Percentiles rank a stretch among this genome's conserved stretches.
These are phyloP conservation scores for Dactylellina sp. DNA, from an alignment of 2,329 filamentous ascomycete species.

Conservation along the genomic window DNA sequence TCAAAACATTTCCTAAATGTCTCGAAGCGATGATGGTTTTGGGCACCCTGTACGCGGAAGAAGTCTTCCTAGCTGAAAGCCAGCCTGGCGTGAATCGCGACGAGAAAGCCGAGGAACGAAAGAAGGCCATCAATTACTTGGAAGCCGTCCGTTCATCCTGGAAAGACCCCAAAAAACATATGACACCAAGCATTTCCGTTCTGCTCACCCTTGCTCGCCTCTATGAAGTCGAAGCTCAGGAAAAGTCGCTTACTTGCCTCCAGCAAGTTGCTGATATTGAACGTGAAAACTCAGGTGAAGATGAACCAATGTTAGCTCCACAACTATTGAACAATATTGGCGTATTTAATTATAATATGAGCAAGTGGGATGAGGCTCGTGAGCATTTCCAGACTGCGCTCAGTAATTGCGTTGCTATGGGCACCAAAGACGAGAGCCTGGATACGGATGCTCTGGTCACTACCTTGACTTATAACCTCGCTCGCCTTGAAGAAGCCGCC, in stretches of 20 bases:
- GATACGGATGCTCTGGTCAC: slow-evolving; percentile 94
- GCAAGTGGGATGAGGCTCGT: slow-evolving; percentile 82
- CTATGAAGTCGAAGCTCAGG: slow-evolving; percentile 85
- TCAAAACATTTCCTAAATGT: slow-evolving; percentile 72
- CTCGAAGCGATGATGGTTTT: slow-evolving; percentile 92
- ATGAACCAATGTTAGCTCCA: slow-evolving; percentile 78
- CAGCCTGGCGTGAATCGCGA: slow-evolving; percentile 74
- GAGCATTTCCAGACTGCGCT: slow-evolving; percentile 93
- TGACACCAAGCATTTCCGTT: slow-evolving; percentile 84
- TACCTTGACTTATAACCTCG: slow-evolving; percentile 96
- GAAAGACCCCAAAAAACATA: slow-evolving; percentile 90
- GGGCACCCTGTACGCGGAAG: slow-evolving; percentile 91
- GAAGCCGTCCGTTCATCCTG: slow-evolving; percentile 87
- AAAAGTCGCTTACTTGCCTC: slow-evolving; percentile 91
- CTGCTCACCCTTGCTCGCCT: slow-evolving; percentile 90
- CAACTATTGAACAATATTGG: slow-evolving; percentile 97
- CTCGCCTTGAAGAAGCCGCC: slow-evolving; percentile 88
- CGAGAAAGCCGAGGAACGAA: slow-evolving; percentile 84
- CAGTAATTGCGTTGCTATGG: slow-evolving; percentile 82
- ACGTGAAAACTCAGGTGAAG: slow-evolving; percentile 75
- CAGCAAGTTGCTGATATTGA: slow-evolving; percentile 93
- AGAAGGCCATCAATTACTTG: slow-evolving; percentile 85
- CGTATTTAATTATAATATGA: slow-evolving; percentile 90
- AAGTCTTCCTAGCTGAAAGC: slow-evolving; percentile 81
- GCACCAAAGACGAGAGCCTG: slow-evolving; percentile 77